Base-by-base conservation (phyloP, 129 eudicot species). In the Helichrysum umbraculigerum region DNA sequence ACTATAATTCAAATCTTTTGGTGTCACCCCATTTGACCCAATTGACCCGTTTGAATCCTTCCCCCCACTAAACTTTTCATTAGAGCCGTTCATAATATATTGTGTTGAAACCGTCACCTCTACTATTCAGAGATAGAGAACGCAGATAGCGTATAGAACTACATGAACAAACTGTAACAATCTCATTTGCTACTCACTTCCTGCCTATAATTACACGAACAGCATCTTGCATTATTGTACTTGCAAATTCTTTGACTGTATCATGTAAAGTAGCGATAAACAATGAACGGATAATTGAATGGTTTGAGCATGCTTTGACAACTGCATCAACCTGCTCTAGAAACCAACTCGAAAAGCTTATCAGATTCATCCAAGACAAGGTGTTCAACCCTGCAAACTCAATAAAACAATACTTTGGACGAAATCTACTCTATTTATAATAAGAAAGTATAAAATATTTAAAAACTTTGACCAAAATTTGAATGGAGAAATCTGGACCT, bases 261-360 rank as follows among this genome's bases (percentile, higher is more conserved):
- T 94, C 99, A 52, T 97, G 99, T 80, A 94, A 85, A 77, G 99
- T 94, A 70, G 99, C 99, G 80, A 97, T 94, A 80, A 88, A 94
- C 76, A 94, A 69, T 68, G 97, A 88, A 12, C 96, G 96, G 35
- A 87, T 7, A 60, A 94, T 91, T 76, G 97, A 87, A 34, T 97
- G 99, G 70, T 91, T 91, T 67, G 99, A 85, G 86, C 99, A 94
- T 78, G 99, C 97, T 84, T 94, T 94, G 42, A 94, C 99, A 76
- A 94, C 86, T n/a, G 84, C 82, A 52, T 94, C 99, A 73, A 91
- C 92, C 61, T 86, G 93, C 86, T 91, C 57, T 37, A 94, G 86
- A 91, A 87, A 6, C 97, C 99, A 69, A 89, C 83, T 94, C 97
- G 29, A 94, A 94, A 30, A 94, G 90, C 82, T 89, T 91, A 81